Conservation (phyloP, 805 yeast species). For the Pichia eremophila region DNA sequence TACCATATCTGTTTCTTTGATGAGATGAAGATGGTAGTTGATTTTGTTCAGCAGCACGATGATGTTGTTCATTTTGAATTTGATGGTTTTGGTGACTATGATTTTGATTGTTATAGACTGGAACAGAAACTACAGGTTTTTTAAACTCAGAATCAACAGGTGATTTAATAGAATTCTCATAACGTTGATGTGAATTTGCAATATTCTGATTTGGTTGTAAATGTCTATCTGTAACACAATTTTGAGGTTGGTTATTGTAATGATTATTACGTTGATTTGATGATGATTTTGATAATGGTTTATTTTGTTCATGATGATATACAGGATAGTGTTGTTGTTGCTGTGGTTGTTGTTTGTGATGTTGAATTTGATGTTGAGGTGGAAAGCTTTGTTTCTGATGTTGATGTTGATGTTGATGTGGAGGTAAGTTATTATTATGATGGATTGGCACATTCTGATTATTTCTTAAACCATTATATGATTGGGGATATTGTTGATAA, state of each 20-base stretch:
- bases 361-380: neutral
- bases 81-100: neutral
- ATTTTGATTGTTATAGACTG: neutral
- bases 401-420: neutral
- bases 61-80: neutral
- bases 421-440: neutral
- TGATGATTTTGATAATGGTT: too few species aligned
- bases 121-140: neutral
- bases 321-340: neutral
- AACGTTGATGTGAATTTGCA: neutral
- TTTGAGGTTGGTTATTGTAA: constrained; percentile 3
- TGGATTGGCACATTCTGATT: neutral
- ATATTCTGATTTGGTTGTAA: neutral
- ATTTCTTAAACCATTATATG: neutral
- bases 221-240: neutral
- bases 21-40: neutral
- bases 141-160: neutral
- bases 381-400: too few species aligned
- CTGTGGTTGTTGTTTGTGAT: constrained; percentile 1
- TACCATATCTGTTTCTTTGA: constrained; percentile 1
- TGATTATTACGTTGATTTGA: neutral
- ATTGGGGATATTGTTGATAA: neutral
- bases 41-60: neutral
- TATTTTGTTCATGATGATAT: constrained; percentile 6
- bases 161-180: neutral